These are phyloP conservation scores for Nicotiana knightiana DNA, from an alignment of 257 asterid species.

Conservation along the genomic window DNA sequence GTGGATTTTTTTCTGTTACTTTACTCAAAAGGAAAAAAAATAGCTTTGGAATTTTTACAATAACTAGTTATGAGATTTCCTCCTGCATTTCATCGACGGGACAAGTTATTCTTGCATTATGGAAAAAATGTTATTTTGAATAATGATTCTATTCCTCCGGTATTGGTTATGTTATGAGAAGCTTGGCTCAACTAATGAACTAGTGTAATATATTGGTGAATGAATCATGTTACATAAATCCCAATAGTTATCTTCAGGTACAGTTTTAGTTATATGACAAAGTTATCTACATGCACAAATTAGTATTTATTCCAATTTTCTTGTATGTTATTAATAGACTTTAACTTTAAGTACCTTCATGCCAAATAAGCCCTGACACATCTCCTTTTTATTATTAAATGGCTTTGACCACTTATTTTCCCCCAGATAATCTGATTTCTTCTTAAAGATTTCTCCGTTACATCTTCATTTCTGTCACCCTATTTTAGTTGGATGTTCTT, in stretches of 20 bases:
- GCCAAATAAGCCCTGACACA: neutral
- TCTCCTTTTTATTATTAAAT: neutral
- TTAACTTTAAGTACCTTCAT: neutral
- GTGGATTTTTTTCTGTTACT: neutral
- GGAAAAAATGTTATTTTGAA: neutral
- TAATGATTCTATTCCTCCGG: neutral
- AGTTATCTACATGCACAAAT: neutral
- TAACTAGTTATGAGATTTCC: neutral
- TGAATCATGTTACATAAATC: neutral
- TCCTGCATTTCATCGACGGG: neutral
- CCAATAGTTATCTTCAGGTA: neutral
- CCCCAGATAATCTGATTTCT: neutral
- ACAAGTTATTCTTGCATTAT: neutral
- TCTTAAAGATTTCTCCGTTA: neutral
- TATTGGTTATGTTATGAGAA: neutral
- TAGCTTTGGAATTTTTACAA: neutral
- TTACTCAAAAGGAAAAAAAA: too few species aligned
- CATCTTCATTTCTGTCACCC: neutral
- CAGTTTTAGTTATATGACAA: neutral
- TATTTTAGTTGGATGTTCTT: neutral
- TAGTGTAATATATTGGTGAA: neutral
- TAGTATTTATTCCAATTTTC: conserved; percentile 5
- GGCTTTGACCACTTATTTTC: neutral
- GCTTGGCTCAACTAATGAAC: neutral
- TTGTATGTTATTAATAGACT: neutral